Base-by-base conservation (phyloP, 139 green algal genomes). In the Diplosphaera chodatii region DNA sequence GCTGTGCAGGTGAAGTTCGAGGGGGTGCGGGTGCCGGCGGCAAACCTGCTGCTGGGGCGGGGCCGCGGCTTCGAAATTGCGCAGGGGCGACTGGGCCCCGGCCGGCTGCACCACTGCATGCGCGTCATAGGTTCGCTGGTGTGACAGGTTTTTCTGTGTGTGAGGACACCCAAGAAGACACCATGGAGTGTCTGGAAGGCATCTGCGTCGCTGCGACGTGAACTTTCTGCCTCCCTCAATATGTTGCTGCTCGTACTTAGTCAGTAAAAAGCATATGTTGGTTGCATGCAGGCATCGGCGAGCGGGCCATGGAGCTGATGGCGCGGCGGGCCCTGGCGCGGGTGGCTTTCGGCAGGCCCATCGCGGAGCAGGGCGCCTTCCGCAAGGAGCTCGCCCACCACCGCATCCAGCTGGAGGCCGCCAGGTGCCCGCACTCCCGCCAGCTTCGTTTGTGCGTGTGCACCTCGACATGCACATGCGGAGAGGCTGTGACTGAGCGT, bases 91-190 rank as follows among this genome's bases (percentile, higher is more conserved):
- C 82, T 99, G 67, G 96, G 96, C 10, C 96, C 96, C 1, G 96
- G 96, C 0, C 84, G 96, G 27, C 82, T 99, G 74, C 96, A 99
- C 82, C 96, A 99, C 87, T 99, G 96, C 88, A 98, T 98, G 94
- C 89, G 96, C 15, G 64, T 94, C 29, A 81, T 99, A 21, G 92
- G 74, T 78, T n/a, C 29, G 66, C 55, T 2, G n/a, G n/a, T n/a
- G n/a, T n/a, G n/a, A n/a, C n/a, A n/a, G n/a, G n/a, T n/a, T n/a
- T n/a, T n/a, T n/a, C n/a, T n/a, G n/a, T n/a, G n/a, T n/a, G n/a
- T n/a, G n/a, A n/a, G n/a, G n/a, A n/a, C n/a, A n/a, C n/a, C n/a
- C n/a, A n/a, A n/a, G n/a, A n/a, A n/a, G n/a, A n/a, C n/a, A n/a
- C n/a, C n/a, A n/a, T n/a, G n/a, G n/a, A n/a, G n/a, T n/a, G n/a